Percentiles rank a stretch among this genome's conserved stretches.
Evolutionary conservation across 169 alveolate species (phyloP).

Genomic region (Fabrea salina): DNA sequence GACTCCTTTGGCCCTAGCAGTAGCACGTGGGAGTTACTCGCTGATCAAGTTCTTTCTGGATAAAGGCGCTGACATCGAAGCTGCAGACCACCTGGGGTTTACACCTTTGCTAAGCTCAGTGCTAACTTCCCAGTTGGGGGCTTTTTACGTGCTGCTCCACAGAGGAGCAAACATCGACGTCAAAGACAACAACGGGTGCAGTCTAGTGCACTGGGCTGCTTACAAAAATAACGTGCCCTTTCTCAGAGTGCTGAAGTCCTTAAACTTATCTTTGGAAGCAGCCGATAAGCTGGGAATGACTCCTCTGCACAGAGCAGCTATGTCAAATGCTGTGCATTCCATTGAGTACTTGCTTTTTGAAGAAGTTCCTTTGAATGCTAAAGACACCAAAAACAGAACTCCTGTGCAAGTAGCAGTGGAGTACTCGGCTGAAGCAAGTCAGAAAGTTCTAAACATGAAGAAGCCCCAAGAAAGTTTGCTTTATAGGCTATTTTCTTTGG

Average conservation of each 20-base stretch:
- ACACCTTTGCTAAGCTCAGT: constrained; percentile 9
- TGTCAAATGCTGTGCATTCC: neutral
- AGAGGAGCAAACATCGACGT: constrained; percentile 17
- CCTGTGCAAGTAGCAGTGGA: neutral
- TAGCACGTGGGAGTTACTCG: neutral
- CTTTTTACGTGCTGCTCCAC: neutral
- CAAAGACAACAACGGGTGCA: neutral
- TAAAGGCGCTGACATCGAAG: constrained; percentile 29
- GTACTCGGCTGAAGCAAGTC: neutral
- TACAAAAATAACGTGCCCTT: constrained; percentile 3
- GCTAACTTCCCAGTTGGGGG: neutral
- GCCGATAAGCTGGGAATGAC: constrained; percentile 17
- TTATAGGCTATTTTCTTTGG: neutral
- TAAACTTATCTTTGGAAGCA: neutral
- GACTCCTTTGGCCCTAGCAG: constrained; percentile 20
- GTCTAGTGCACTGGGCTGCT: constrained; percentile 34
- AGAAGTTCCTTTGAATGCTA: neutral
- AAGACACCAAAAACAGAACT: neutral
- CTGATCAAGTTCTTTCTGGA: constrained; percentile 4
- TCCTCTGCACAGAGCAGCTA: constrained; percentile 29
- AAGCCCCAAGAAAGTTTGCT: neutral
- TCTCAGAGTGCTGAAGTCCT: neutral
- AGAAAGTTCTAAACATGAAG: neutral
- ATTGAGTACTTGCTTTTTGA: neutral
- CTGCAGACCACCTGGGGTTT: neutral